Evolutionary conservation across 2,329 filamentous ascomycete genomes (phyloP).

Genomic region (Aspergillus sp.): DNA sequence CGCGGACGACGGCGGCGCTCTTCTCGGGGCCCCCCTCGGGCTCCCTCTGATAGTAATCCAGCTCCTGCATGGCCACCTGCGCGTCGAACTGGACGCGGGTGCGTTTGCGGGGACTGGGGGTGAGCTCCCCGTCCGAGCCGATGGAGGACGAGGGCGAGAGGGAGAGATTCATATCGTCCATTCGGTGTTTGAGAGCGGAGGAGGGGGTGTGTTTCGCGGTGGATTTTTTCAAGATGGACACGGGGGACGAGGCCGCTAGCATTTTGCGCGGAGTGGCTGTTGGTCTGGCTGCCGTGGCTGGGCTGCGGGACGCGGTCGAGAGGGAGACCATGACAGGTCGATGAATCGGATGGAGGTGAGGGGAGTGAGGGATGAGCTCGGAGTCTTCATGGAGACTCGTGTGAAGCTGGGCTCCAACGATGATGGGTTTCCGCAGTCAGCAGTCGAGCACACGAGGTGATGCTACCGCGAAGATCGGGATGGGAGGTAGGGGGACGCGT

Average conservation of each 20-base stretch:
- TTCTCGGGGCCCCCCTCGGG: slow-evolving; percentile 45
- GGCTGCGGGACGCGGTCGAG: slow-evolving; percentile 26
- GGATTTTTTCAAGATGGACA: slow-evolving; percentile 38
- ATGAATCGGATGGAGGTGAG: slow-evolving; percentile 6
- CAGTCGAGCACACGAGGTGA: slow-evolving; percentile 11
- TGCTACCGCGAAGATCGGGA: too few species aligned
- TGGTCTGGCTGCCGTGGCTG: slow-evolving; percentile 25
- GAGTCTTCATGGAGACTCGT: too few species aligned
- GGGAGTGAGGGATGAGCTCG: slow-evolving; percentile 2
- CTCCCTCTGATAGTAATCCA: slow-evolving; percentile 20
- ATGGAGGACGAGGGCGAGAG: slow-evolving; percentile 31
- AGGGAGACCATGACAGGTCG: slow-evolving; percentile 34
- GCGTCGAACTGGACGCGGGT: slow-evolving; percentile 44
- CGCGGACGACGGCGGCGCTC: slow-evolving; percentile 56
- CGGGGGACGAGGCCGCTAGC: slow-evolving; percentile 30
- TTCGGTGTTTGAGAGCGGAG: slow-evolving; percentile 36
- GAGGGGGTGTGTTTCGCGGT: slow-evolving; percentile 26
- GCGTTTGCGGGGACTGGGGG: slow-evolving; percentile 39
- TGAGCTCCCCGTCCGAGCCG: slow-evolving; percentile 25
- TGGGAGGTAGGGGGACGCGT: too few species aligned
- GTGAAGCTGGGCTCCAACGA: too few species aligned
- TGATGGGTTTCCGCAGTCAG: neutral
- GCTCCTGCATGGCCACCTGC: slow-evolving; percentile 32
- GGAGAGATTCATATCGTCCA: slow-evolving; percentile 34
- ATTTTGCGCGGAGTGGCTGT: slow-evolving; percentile 28